Base-by-base conservation (phyloP, 345 rosid species). In the Kernera saxatilis region DNA sequence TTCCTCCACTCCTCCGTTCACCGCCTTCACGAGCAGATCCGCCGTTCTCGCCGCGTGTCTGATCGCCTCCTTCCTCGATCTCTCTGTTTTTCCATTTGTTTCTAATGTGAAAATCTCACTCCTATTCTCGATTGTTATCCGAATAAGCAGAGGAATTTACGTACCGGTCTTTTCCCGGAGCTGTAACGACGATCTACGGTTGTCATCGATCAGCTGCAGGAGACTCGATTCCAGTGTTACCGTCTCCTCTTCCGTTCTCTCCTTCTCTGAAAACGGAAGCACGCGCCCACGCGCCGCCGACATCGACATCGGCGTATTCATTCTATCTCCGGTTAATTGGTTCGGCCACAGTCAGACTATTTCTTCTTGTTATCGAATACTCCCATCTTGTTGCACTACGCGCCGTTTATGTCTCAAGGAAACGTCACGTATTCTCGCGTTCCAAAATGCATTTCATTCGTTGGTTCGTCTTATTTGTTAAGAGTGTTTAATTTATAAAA, bases 1-100 rank as follows among this genome's bases (percentile, higher is more conserved):
- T 32, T 87, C 96, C 72, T 86, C 88, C 10, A 91, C 97, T 43
- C 95, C 89, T 50, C 95, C 93, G 53, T 91, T 93, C 73, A 91
- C 89, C 14, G 90, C 78, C 30, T 87, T 93, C 77, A 86, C 87
- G 53, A 93, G 74, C 69, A 87, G 82, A 79, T 85, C 92, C 74
- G 97, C 86, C 14, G 86, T 91, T 8, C 79, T 77, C 75, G 41
- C 85, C 8, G 92, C 90, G 37, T 86, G 79, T 30, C 69, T 70
- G 1, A 82, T 75, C 36, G 98, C 96, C 6, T 89, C 98, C 63
- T 77, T 86, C 85, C 85, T 89, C 54, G 91, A 90, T 57, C 78
- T 89, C 76, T 93, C 92, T 73, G 83, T 52, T 29, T 29, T 39
- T 12, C 22, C 44, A 56, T 3, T 55, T 23, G 2, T 3, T 1